phyloP scores from a whole-genome alignment of 2,329 filamentous ascomycete genomes.

The Ceratocystis lukuohia region DNA sequence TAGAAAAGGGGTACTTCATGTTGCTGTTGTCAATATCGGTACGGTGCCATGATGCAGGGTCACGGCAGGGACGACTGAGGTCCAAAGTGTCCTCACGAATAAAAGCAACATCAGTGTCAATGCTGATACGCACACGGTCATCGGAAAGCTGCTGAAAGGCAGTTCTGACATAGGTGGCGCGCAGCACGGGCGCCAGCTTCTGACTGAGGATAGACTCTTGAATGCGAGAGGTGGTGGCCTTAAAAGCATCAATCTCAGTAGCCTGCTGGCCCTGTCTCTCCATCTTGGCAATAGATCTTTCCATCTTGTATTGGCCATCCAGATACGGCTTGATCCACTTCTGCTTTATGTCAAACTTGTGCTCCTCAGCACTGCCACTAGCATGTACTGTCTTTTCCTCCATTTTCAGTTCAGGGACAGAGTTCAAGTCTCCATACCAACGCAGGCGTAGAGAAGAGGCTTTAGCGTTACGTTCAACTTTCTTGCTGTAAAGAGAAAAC shows the following conservation, averaged over 20 bases:
- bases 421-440: slow-evolving; percentile 77
- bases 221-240: slow-evolving; percentile 59
- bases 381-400: slow-evolving; percentile 81
- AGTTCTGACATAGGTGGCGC: slow-evolving; percentile 86
- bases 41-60: slow-evolving; percentile 81
- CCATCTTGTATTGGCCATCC: slow-evolving; percentile 76
- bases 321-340: slow-evolving; percentile 87
- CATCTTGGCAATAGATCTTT: slow-evolving; percentile 81
- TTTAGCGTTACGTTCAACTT: slow-evolving; percentile 62
- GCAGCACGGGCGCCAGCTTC: slow-evolving; percentile 67
- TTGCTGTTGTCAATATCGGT: slow-evolving; percentile 70
- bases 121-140: slow-evolving; percentile 76
- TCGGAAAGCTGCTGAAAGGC: slow-evolving; percentile 95
- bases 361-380: slow-evolving; percentile 64
- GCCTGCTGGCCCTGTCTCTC: slow-evolving; percentile 57
- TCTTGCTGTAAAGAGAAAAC: slow-evolving; percentile 76
- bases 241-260: slow-evolving; percentile 54
- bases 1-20: slow-evolving; percentile 77
- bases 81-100: slow-evolving; percentile 72
- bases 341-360: slow-evolving; percentile 74
- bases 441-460: slow-evolving; percentile 73
- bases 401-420: slow-evolving; percentile 66
- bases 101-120: slow-evolving; percentile 84
- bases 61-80: slow-evolving; percentile 68
- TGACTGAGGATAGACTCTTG: slow-evolving; percentile 67